These are phyloP conservation scores for Capronia coronata DNA, from an alignment of 2,329 filamentous ascomycete genomes.

Conservation along the genomic window DNA sequence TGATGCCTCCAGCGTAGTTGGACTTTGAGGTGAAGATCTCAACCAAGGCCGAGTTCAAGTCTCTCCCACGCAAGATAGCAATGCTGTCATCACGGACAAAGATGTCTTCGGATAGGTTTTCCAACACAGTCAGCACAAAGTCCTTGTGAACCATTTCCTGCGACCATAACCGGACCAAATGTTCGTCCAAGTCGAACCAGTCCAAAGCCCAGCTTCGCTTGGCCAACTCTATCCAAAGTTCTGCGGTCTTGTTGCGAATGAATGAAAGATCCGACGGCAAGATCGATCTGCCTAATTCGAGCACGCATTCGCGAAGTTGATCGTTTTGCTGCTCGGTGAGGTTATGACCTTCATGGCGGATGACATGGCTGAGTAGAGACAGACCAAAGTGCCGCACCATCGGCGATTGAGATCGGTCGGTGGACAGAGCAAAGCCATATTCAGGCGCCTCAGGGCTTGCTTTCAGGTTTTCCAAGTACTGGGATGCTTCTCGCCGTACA, in stretches of 20 bases:
- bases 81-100: conserved; percentile 86
- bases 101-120: conserved; percentile 88
- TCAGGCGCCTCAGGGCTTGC: conserved; percentile 69
- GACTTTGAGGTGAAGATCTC: conserved; percentile 82
- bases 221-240: conserved; percentile 90
- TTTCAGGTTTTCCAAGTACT: conserved; percentile 82
- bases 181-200: conserved; percentile 90
- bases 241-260: conserved; percentile 85
- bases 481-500: conserved; percentile 71
- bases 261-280: conserved; percentile 69
- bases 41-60: conserved; percentile 81
- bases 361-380: conserved; percentile 80
- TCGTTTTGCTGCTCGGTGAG: conserved; percentile 63
- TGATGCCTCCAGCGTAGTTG: conserved; percentile 69
- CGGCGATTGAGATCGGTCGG: conserved; percentile 65
- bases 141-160: conserved; percentile 63
- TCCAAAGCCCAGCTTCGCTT: conserved; percentile 89
- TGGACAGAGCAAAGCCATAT: conserved; percentile 77
- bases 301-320: conserved; percentile 66
- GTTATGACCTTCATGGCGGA: conserved; percentile 75
- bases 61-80: conserved; percentile 72
- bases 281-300: conserved; percentile 68
- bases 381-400: conserved; percentile 90
- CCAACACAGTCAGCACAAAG: conserved; percentile 79
- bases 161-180: conserved; percentile 74